These are phyloP conservation scores for Xerocomus amazonicus DNA, from an alignment of 1,284 basidiomycete genomes.

Conservation along the genomic window DNA sequence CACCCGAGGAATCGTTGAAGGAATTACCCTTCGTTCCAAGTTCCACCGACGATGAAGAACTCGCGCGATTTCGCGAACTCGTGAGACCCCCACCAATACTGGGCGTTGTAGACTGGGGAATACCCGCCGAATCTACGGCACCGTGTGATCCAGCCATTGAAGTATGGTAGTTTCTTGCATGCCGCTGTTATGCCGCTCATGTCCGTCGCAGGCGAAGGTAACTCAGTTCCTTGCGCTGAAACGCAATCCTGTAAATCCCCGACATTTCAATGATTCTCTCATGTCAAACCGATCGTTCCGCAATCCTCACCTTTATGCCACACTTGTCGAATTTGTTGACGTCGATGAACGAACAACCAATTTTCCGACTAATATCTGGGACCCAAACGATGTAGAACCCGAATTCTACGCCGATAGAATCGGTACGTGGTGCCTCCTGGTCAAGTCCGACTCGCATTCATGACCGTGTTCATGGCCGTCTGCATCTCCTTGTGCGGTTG, in stretches of 20 bases:
- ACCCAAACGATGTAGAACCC: constrained; percentile 54
- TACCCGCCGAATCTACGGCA: constrained; percentile 57
- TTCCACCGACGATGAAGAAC: constrained; percentile 24
- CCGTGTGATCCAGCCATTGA: constrained; percentile 59
- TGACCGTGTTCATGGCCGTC: constrained; percentile 28
- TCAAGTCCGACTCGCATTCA: constrained; percentile 21
- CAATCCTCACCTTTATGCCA: constrained; percentile 91
- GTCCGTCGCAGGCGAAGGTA: constrained; percentile 63
- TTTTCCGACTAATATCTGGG: constrained; percentile 71
- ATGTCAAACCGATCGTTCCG: constrained; percentile 88
- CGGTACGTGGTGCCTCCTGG: constrained; percentile 43
- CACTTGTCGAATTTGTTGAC: constrained; percentile 88
- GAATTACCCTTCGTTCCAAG: constrained; percentile 16
- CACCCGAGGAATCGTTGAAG: constrained; percentile 12
- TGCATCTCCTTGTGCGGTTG: constrained; percentile 4
- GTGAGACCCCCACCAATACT: constrained; percentile 62
- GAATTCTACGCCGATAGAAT: constrained; percentile 71
- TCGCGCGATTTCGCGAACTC: constrained; percentile 50
- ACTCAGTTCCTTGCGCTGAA: constrained; percentile 75
- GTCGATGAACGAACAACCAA: constrained; percentile 84
- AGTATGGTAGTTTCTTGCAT: constrained; percentile 39
- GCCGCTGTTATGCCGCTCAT: neutral
- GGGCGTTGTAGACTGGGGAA: constrained; percentile 73
- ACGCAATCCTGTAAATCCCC: constrained; percentile 54
- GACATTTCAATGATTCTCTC: constrained; percentile 92